Evolutionary conservation across 2,329 filamentous ascomycete genomes (phyloP).

Genomic region (Apiospora sp.): DNA sequence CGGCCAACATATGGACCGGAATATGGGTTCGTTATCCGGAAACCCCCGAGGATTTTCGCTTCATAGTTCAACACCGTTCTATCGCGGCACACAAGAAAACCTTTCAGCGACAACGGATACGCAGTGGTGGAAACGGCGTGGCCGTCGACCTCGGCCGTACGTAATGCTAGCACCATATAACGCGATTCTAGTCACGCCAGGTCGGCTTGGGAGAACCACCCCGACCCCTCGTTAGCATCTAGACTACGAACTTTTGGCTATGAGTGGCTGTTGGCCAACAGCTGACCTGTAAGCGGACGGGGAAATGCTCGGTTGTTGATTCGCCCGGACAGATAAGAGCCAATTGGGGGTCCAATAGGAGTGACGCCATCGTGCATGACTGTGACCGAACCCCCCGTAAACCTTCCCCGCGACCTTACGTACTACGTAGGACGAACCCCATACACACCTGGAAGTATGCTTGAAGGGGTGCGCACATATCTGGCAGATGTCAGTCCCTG

Average conservation of each 20-base stretch:
- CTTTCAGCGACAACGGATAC: background rate
- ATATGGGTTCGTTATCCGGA: background rate
- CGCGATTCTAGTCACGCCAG: conserved; percentile 10
- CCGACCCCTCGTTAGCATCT: conserved; percentile 1
- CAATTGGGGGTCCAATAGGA: background rate
- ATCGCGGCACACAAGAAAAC: background rate
- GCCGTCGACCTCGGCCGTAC: background rate
- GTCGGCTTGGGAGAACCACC: background rate
- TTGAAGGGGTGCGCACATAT: background rate
- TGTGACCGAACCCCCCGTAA: conserved; percentile 19
- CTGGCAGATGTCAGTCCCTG: conserved; percentile 10
- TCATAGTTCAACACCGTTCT: background rate
- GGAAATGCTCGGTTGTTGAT: conserved; percentile 11
- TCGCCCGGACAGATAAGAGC: background rate
- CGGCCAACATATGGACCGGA: background rate
- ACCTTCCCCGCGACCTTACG: conserved; percentile 18
- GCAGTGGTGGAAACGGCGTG: conserved; percentile 3
- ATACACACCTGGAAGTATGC: conserved; percentile 8
- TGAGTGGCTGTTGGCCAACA: conserved; percentile 14
- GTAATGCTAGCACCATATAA: conserved; percentile 8
- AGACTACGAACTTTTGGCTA: background rate
- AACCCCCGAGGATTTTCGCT: background rate
- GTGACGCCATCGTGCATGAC: conserved; percentile 22
- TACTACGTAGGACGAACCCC: background rate
- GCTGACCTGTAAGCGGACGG: conserved; percentile 5